phyloP scores from a whole-genome alignment of 1,139 yeast species.

The Yarrowia galli region DNA sequence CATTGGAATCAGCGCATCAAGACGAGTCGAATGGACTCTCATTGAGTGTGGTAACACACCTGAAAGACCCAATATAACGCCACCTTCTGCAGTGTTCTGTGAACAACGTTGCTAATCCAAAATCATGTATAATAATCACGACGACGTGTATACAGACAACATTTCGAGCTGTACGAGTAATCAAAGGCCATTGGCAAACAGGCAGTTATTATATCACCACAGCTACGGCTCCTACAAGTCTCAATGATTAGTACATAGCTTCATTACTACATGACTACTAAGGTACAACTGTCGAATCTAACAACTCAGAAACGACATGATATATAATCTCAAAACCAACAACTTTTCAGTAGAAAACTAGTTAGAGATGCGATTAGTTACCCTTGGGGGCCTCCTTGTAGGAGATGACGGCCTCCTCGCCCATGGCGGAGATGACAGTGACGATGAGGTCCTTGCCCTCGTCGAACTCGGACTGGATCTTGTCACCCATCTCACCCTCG shows the following conservation, averaged over 20 bases:
- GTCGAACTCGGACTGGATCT: constrained; percentile 89
- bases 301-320: constrained; percentile 5
- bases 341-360: constrained; percentile 16
- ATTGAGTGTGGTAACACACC: neutral
- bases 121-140: neutral
- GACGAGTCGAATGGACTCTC: neutral
- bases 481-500: constrained; percentile 96
- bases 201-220: no score
- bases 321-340: constrained; percentile 30
- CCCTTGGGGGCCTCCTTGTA: constrained; percentile 96
- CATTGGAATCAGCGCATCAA: neutral
- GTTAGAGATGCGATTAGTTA: constrained; percentile 38
- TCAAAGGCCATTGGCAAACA: neutral
- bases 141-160: neutral
- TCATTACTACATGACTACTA: constrained; percentile 38
- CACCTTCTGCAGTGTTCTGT: neutral
- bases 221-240: neutral
- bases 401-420: constrained; percentile 98
- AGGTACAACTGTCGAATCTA: constrained; percentile 13
- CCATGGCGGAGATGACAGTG: constrained; percentile 97
- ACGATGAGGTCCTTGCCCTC: constrained; percentile 97
- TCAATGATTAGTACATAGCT: constrained; percentile 27
- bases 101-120: neutral
- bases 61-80: no score
- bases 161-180: no score